These are phyloP conservation scores for Brassica carinata DNA, from an alignment of 345 rosid species.

Conservation along the genomic window DNA sequence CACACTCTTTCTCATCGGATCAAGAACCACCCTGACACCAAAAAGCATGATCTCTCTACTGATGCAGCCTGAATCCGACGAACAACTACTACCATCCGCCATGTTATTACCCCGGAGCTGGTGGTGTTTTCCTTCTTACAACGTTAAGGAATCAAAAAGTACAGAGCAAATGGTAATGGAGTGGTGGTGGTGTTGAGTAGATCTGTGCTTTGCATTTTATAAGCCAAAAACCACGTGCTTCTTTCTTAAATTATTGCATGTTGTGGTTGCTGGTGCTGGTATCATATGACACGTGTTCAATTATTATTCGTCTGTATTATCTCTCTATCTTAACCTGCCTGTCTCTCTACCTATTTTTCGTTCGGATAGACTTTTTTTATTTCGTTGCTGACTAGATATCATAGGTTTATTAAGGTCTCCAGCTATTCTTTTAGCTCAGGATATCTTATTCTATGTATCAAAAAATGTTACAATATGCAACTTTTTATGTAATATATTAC, in stretches of 20 bases:
- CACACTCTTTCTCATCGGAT: constrained; percentile 89
- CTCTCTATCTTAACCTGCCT: background rate
- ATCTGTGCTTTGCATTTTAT: constrained; percentile 22
- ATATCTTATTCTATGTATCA: background rate
- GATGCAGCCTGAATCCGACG: no score
- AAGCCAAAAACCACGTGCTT: constrained; percentile 28
- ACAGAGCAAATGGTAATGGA: no score
- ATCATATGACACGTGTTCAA: background rate
- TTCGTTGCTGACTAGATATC: no score
- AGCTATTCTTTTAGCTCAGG: background rate
- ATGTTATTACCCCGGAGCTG: background rate
- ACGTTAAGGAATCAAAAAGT: constrained; percentile 21
- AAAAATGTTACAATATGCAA: background rate
- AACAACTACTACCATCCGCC: no score
- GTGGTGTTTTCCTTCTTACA: background rate
- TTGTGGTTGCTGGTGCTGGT: constrained; percentile 10
- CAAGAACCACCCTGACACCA: constrained; percentile 88
- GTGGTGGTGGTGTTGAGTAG: constrained; percentile 9
- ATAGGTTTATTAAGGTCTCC: background rate
- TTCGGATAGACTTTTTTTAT: constrained; percentile 26
- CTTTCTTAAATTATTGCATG: constrained; percentile 15
- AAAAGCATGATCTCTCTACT: no score
- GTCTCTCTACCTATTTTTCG: constrained; percentile 19
- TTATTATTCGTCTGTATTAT: background rate
- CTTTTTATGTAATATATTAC: no score